These are phyloP conservation scores for Ceratobasidium sp. DNA, from an alignment of 1,284 basidiomycete species.

Conservation along the genomic window DNA sequence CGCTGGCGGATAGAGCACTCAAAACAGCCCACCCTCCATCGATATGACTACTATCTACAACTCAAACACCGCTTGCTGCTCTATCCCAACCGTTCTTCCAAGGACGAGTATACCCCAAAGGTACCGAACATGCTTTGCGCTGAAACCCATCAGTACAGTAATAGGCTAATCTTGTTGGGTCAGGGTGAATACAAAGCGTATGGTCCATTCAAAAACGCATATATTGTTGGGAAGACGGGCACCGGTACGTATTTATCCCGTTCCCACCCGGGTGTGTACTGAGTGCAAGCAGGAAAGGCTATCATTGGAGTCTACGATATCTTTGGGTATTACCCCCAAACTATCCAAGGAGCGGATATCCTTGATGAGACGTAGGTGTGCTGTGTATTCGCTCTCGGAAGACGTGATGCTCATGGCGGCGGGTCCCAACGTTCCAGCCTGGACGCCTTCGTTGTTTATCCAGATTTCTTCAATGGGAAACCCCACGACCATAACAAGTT, in stretches of 20 bases:
- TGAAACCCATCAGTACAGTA: no score
- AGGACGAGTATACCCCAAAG: conserved; percentile 51
- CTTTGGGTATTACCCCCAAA: conserved; percentile 68
- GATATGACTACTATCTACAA: conserved; percentile 61
- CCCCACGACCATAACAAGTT: conserved; percentile 57
- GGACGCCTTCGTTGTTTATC: conserved; percentile 35
- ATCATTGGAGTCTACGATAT: conserved; percentile 74
- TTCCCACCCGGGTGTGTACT: neutral
- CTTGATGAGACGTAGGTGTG: conserved; percentile 60
- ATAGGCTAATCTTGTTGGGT: conserved; percentile 47
- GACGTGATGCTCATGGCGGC: neutral
- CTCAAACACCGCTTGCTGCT: conserved; percentile 70
- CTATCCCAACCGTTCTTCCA: conserved; percentile 66
- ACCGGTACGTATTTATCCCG: conserved; percentile 53
- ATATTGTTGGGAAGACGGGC: conserved; percentile 65
- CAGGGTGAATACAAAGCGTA: conserved; percentile 65
- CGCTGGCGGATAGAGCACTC: neutral
- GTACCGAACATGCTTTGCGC: conserved; percentile 54
- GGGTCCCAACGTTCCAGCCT: conserved; percentile 46
- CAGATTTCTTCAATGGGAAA: conserved; percentile 41
- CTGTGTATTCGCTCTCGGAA: no score
- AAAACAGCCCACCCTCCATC: conserved; percentile 59
- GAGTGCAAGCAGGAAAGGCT: conserved; percentile 55
- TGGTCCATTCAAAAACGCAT: conserved; percentile 60
- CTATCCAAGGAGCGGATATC: conserved; percentile 73